Evolutionary conservation across 148 eudicot genomes (phyloP).

Genomic region (Vaccinium myrtillus): DNA sequence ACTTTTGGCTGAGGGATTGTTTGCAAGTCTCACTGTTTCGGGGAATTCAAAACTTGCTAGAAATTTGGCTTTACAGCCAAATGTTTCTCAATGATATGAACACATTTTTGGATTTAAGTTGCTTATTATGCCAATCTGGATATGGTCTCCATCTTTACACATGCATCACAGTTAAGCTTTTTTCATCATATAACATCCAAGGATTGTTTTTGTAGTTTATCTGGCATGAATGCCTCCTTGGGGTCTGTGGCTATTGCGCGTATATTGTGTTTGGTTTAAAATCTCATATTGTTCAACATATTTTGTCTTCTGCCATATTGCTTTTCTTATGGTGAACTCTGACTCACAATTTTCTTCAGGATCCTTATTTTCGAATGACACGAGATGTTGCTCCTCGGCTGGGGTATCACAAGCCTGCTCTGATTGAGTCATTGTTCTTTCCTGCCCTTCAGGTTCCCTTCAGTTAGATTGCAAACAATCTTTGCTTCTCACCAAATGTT

Average conservation of each 20-base stretch:
- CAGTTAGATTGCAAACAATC: background rate
- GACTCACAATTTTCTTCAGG: slow-evolving; percentile 45
- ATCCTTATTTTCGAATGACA: slow-evolving; percentile 99
- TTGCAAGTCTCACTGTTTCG: background rate
- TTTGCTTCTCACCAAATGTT: background rate
- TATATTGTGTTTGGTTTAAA: slow-evolving; percentile 8
- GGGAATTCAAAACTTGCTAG: background rate
- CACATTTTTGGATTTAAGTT: background rate
- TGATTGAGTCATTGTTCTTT: slow-evolving; percentile 89
- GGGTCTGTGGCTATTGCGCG: background rate
- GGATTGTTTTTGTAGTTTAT: background rate
- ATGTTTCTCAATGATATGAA: background rate
- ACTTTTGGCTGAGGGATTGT: background rate
- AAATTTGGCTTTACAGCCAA: background rate
- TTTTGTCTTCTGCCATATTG: background rate
- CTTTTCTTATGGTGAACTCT: slow-evolving; percentile 15
- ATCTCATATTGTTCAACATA: slow-evolving; percentile 11
- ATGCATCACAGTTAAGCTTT: background rate
- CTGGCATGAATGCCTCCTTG: background rate
- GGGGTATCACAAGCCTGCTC: slow-evolving; percentile 89
- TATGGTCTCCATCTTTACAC: background rate
- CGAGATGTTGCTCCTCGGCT: slow-evolving; percentile 97
- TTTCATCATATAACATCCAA: background rate
- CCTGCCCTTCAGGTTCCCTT: slow-evolving; percentile 90
- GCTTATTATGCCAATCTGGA: background rate